A percentile compares a stretch with the other conserved stretches of the same genome.
These are phyloP conservation scores for Mrakia hoshinonis DNA, from an alignment of 768 basidiomycete genomes.

Conservation along the genomic window DNA sequence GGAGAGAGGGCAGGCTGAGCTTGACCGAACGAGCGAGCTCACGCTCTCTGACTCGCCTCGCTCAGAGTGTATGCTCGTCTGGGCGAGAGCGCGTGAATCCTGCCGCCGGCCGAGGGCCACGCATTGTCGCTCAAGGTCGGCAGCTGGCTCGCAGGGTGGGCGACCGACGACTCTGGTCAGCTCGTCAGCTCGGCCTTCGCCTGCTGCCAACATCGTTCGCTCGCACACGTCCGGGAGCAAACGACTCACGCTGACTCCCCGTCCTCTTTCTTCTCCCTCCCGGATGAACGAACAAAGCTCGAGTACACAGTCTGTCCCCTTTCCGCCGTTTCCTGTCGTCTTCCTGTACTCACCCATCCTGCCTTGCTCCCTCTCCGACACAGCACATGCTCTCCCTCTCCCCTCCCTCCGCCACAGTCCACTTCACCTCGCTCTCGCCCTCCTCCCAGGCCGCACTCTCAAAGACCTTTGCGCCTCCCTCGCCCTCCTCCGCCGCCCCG, in stretches of 20 bases:
- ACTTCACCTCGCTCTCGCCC: constrained; percentile 81
- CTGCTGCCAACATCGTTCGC: not conserved
- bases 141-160: too few relatives aligned
- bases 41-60: too few relatives aligned
- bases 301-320: constrained; percentile 4
- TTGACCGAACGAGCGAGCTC: too few relatives aligned
- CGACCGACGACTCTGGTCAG: too few relatives aligned
- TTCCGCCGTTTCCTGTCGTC: not conserved
- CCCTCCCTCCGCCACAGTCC: constrained; percentile 54
- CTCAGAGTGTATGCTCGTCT: too few relatives aligned
- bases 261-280: too few relatives aligned
- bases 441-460: constrained; percentile 54
- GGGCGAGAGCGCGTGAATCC: too few relatives aligned
- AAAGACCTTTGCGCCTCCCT: constrained; percentile 36
- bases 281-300: not conserved
- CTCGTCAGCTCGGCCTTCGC: too few relatives aligned
- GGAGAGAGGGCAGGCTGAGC: too few relatives aligned
- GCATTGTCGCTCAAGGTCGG: too few relatives aligned
- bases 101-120: too few relatives aligned
- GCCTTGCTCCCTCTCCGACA: constrained; percentile 28
- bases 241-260: not conserved
- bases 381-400: constrained; percentile 80
- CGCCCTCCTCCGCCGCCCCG: constrained; percentile 26
- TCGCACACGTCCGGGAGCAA: too few relatives aligned
- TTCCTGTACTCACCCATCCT: constrained; percentile 13